Conservation (phyloP, 2,329 filamentous ascomycete species). For the Penicillium occitanis region DNA sequence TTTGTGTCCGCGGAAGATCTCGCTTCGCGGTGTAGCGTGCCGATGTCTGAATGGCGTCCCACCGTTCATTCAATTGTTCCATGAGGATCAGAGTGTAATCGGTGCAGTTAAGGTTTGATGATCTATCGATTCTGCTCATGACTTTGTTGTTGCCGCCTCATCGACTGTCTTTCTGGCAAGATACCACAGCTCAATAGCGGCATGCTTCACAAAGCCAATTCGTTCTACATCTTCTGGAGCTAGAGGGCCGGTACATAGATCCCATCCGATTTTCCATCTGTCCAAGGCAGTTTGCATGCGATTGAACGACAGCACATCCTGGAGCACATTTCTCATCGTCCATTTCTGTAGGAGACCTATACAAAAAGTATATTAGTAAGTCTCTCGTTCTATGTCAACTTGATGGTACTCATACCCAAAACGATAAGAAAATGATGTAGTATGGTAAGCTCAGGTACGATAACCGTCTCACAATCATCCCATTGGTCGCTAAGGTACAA, state of each 20-base stretch:
- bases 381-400: neutral
- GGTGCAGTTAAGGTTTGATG: neutral
- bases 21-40: neutral
- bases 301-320: neutral
- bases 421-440: neutral
- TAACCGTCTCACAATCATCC: neutral
- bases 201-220: neutral
- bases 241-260: neutral
- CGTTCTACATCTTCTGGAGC: neutral
- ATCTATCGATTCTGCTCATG: neutral
- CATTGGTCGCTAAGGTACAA: neutral
- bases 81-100: neutral
- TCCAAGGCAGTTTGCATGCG: neutral
- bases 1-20: neutral
- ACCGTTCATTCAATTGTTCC: neutral
- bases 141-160: neutral
- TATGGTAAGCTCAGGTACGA: neutral
- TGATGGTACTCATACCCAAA: neutral
- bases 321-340: neutral
- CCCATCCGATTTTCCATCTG: neutral
- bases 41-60: neutral
- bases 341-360: neutral
- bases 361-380: neutral
- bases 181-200: neutral
- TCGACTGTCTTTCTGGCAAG: neutral